Conservation (phyloP, 495 filamentous ascomycete species). For the Lineolata rhizophorae region DNA sequence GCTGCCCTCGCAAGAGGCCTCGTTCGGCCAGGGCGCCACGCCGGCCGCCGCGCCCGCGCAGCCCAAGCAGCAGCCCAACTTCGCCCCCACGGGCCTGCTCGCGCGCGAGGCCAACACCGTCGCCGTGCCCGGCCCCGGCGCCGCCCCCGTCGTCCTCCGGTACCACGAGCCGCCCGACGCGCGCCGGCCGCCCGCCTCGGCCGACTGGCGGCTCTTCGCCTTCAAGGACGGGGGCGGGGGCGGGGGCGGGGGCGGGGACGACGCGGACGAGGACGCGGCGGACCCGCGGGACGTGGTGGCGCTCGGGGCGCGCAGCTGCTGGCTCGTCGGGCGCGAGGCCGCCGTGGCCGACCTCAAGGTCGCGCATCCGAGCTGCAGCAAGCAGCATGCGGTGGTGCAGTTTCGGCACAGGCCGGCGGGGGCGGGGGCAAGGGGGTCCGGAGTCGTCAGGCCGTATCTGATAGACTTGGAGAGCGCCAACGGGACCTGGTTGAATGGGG, state of each 20-base stretch:
- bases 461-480: constrained; percentile 91
- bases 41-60: constrained; percentile 10
- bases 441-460: constrained; percentile 59
- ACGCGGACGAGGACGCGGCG: too few species aligned
- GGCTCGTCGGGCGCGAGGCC: constrained; percentile 67
- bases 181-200: constrained; percentile 58
- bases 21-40: constrained; percentile 12
- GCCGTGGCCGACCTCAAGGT: constrained; percentile 62
- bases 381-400: constrained; percentile 89
- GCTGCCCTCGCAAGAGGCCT: constrained; percentile 16
- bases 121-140: constrained; percentile 14
- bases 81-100: constrained; percentile 53
- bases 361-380: constrained; percentile 79
- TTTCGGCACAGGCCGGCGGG: constrained; percentile 60
- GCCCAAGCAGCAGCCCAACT: constrained; percentile 79
- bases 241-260: too few species aligned
- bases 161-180: constrained; percentile 92
- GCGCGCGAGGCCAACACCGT: constrained; percentile 79
- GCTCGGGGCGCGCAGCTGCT: constrained; percentile 56
- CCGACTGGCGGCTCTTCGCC: constrained; percentile 74
- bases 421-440: background rate
- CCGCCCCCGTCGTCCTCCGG: constrained; percentile 56
- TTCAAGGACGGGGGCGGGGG: constrained; percentile 88
- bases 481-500: constrained; percentile 64
- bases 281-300: constrained; percentile 64